Percentiles rank a stretch among this genome's conserved stretches.
Conservation (phyloP, 768 basidiomycete species). For the Kwoniella botswanensis region DNA sequence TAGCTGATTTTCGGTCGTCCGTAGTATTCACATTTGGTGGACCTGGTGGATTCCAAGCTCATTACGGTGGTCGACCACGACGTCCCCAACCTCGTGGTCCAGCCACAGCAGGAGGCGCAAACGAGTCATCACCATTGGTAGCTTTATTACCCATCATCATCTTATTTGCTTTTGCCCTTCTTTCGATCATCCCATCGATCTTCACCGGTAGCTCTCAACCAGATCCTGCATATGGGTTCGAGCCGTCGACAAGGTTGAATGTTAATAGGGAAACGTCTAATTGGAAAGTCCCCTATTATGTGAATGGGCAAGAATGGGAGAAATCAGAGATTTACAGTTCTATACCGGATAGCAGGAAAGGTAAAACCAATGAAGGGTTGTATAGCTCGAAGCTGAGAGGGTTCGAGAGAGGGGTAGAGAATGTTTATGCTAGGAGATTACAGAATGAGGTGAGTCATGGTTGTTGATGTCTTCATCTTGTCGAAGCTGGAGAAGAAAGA, state of each 20-base stretch:
- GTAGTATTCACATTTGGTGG: slow-evolving; percentile 76
- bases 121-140: slow-evolving; percentile 59
- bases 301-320: slow-evolving; percentile 76
- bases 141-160: slow-evolving; percentile 85
- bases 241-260: slow-evolving; percentile 64
- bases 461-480: not conserved
- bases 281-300: slow-evolving; percentile 79
- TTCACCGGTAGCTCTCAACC: slow-evolving; percentile 71
- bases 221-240: slow-evolving; percentile 80
- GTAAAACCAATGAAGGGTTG: slow-evolving; percentile 46
- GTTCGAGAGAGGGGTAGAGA: slow-evolving; percentile 81
- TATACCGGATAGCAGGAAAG: slow-evolving; percentile 52
- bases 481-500: not conserved
- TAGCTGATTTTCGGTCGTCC: not conserved
- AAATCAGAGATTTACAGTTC: slow-evolving; percentile 72
- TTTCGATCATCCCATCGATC: slow-evolving; percentile 78
- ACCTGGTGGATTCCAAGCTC: slow-evolving; percentile 78
- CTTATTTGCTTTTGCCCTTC: slow-evolving; percentile 79
- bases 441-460: slow-evolving; percentile 61
- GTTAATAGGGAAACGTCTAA: slow-evolving; percentile 70
- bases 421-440: slow-evolving; percentile 71
- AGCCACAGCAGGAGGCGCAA: slow-evolving; percentile 38
- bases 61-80: slow-evolving; percentile 60
- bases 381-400: slow-evolving; percentile 60
- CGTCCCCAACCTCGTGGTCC: slow-evolving; percentile 57